Evolutionary conservation across 352 stramenopile species (phyloP).

Genomic region (Globisporangium abappressorium): DNA sequence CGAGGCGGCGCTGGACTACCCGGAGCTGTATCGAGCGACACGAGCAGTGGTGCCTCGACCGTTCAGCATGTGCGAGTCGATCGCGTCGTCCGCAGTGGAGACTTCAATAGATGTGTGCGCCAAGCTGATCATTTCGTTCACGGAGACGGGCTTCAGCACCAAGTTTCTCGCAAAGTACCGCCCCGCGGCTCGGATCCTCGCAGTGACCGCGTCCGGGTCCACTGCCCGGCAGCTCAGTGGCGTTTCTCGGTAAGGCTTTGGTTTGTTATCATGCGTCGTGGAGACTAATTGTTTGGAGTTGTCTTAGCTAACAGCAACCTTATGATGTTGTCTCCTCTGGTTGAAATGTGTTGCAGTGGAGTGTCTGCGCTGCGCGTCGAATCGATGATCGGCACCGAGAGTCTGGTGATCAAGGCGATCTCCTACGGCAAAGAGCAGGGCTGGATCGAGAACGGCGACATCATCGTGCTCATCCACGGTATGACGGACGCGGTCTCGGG

Average conservation of each 20-base stretch:
- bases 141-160: conserved; percentile 93
- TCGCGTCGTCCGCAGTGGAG: conserved; percentile 96
- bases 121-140: conserved; percentile 97
- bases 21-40: conserved; percentile 60
- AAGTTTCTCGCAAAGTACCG: conserved; percentile 97
- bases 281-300: not conserved
- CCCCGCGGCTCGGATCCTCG: conserved; percentile 83
- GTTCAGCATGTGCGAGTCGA: conserved; percentile 88
- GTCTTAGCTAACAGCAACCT: not conserved
- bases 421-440: conserved; percentile 72
- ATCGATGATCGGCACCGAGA: conserved; percentile 82
- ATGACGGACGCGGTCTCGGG: conserved; percentile 79
- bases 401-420: conserved; percentile 84
- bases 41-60: conserved; percentile 42
- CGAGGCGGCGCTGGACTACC: conserved; percentile 78
- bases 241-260: conserved; percentile 59
- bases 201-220: conserved; percentile 77
- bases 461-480: conserved; percentile 89
- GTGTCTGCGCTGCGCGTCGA: conserved; percentile 64
- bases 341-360: conserved; percentile 33
- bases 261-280: not conserved
- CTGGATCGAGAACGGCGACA: conserved; percentile 83
- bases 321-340: not conserved
- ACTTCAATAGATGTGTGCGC: conserved; percentile 96
- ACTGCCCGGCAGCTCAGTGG: conserved; percentile 72